These are phyloP conservation scores for Corynespora cassiicola DNA, from an alignment of 2,329 filamentous ascomycete genomes.

Conservation along the genomic window DNA sequence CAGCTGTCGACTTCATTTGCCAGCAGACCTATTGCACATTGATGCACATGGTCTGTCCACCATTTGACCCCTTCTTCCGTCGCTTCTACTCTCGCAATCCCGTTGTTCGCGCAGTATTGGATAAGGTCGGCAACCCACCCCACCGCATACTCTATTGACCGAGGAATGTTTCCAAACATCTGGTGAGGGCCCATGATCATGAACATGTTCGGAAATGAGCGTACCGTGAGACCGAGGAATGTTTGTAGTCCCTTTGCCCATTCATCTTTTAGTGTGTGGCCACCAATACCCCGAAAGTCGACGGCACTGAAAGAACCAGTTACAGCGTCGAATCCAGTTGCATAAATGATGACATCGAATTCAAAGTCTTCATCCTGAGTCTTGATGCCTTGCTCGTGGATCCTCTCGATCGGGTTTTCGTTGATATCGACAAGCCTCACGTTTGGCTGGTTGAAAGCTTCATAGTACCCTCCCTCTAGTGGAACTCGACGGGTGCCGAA, in stretches of 20 bases:
- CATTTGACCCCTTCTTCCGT: slow-evolving; percentile 44
- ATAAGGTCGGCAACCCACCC: slow-evolving; percentile 44
- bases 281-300: slow-evolving; percentile 21
- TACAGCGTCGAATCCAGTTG: slow-evolving; percentile 54
- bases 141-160: slow-evolving; percentile 50
- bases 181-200: slow-evolving; percentile 52
- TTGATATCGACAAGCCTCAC: slow-evolving; percentile 47
- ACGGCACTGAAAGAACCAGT: slow-evolving; percentile 28
- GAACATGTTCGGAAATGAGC: slow-evolving; percentile 39
- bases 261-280: slow-evolving; percentile 17
- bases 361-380: slow-evolving; percentile 43
- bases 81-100: slow-evolving; percentile 45
- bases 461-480: slow-evolving; percentile 52
- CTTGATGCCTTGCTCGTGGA: slow-evolving; percentile 47
- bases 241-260: slow-evolving; percentile 29
- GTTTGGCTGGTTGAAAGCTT: slow-evolving; percentile 47
- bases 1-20: slow-evolving; percentile 59
- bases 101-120: slow-evolving; percentile 34
- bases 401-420: slow-evolving; percentile 40
- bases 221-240: slow-evolving; percentile 33
- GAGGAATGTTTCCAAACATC: slow-evolving; percentile 50
- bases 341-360: slow-evolving; percentile 47
- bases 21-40: slow-evolving; percentile 53
- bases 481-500: slow-evolving; percentile 50
- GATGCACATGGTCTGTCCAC: slow-evolving; percentile 59